Percentiles rank a stretch among this genome's conserved stretches.
These are phyloP conservation scores for Periconia macrospinosa DNA, from an alignment of 2,329 filamentous ascomycete species.

Conservation along the genomic window DNA sequence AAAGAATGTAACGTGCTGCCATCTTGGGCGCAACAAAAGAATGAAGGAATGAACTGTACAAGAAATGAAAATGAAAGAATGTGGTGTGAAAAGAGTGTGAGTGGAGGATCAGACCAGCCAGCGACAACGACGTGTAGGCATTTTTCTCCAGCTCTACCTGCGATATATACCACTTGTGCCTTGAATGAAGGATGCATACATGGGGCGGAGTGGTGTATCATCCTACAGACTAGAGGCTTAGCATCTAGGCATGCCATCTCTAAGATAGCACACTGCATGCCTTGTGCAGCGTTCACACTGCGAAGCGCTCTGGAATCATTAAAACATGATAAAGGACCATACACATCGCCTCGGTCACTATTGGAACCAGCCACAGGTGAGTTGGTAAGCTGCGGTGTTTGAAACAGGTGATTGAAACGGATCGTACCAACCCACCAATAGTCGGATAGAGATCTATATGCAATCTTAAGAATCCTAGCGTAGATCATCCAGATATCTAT, in stretches of 20 bases:
- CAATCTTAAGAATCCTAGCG: not conserved
- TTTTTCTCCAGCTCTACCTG: not conserved
- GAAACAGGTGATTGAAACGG: not conserved
- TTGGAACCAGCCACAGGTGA: not conserved
- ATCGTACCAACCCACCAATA: not conserved
- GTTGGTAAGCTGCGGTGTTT: not conserved
- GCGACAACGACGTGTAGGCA: not conserved
- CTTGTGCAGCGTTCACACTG: not conserved
- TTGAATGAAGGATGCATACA: not conserved
- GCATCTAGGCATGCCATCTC: not conserved
- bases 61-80: slow-evolving; percentile 1
- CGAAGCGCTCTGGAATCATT: not conserved
- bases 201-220: not conserved
- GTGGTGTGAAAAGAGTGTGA: slow-evolving; percentile 2
- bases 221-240: not conserved
- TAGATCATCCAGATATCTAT: slow-evolving; percentile 1
- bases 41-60: slow-evolving; percentile 1
- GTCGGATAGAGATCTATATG: not conserved
- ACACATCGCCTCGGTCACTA: not conserved
- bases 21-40: slow-evolving; percentile 9
- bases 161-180: not conserved
- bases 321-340: not conserved
- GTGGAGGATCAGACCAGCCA: slow-evolving; percentile 4
- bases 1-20: slow-evolving; percentile 8
- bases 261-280: not conserved